These are phyloP conservation scores for Ophiostoma novo-ulmi DNA, from an alignment of 2,329 filamentous ascomycete species.

Conservation along the genomic window DNA sequence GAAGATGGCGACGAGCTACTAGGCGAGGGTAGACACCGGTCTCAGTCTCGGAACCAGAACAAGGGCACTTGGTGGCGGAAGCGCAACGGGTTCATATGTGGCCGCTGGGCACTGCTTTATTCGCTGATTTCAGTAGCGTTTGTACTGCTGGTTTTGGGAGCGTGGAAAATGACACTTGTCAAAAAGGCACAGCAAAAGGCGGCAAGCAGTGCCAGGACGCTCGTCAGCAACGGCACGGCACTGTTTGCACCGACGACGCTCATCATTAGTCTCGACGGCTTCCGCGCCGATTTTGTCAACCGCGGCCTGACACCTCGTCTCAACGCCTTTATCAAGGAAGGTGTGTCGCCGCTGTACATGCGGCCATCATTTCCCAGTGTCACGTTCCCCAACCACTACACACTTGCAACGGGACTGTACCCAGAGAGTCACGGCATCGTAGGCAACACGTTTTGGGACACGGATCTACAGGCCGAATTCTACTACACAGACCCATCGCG, in stretches of 20 bases:
- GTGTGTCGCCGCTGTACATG: constrained; percentile 90
- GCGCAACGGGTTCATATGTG: constrained; percentile 42
- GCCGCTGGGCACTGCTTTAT: constrained; percentile 48
- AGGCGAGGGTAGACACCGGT: not conserved
- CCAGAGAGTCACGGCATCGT: constrained; percentile 91
- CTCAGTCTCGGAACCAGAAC: not conserved
- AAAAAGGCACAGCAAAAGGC: constrained; percentile 33
- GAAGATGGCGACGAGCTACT: constrained; percentile 47
- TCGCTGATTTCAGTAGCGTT: constrained; percentile 49
- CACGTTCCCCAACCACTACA: constrained; percentile 96
- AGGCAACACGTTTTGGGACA: constrained; percentile 93
- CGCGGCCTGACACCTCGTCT: constrained; percentile 78
- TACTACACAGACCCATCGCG: constrained; percentile 73
- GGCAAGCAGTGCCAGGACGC: constrained; percentile 26
- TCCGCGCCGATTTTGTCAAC: constrained; percentile 87
- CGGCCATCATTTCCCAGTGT: constrained; percentile 90
- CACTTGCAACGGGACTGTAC: constrained; percentile 83
- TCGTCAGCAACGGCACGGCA: constrained; percentile 74
- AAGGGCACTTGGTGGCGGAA: not conserved
- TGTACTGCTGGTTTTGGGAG: constrained; percentile 50
- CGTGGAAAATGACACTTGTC: constrained; percentile 53
- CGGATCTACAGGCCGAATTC: constrained; percentile 69
- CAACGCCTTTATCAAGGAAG: constrained; percentile 70
- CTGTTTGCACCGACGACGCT: constrained; percentile 89
- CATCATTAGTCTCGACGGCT: constrained; percentile 89